Conservation (phyloP, 345 rosid genomes). For the Syzygium jambos region DNA sequence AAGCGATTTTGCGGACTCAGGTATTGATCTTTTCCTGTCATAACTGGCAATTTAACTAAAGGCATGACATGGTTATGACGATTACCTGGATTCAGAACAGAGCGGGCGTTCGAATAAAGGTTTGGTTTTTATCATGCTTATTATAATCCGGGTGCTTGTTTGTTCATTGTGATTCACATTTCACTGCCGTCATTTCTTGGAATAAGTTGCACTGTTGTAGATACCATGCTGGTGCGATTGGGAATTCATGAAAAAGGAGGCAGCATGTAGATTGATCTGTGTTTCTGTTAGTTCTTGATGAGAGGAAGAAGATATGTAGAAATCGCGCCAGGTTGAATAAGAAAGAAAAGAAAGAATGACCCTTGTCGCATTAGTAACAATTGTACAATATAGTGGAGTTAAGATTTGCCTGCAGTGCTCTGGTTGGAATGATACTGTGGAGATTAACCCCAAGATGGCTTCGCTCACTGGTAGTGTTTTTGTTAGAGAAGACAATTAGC, state of each 20-base stretch:
- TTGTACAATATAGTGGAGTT: background rate
- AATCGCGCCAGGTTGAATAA: background rate
- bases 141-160: background rate
- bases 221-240: background rate
- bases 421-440: background rate
- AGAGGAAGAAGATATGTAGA: background rate
- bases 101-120: background rate
- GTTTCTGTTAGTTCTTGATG: background rate
- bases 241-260: background rate
- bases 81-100: background rate
- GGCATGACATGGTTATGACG: background rate
- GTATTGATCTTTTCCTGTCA: slow-evolving; percentile 9
- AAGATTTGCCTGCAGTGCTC: background rate
- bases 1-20: slow-evolving; percentile 86
- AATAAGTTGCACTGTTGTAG: background rate
- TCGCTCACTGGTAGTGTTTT: background rate
- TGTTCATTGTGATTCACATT: background rate
- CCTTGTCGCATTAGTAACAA: background rate
- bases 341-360: background rate
- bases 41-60: background rate
- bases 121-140: background rate
- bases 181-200: background rate
- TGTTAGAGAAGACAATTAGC: background rate
- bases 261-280: background rate
- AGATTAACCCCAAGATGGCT: background rate